phyloP scores from a whole-genome alignment of 1,284 basidiomycete genomes.

The Rhodotorula sp. region DNA sequence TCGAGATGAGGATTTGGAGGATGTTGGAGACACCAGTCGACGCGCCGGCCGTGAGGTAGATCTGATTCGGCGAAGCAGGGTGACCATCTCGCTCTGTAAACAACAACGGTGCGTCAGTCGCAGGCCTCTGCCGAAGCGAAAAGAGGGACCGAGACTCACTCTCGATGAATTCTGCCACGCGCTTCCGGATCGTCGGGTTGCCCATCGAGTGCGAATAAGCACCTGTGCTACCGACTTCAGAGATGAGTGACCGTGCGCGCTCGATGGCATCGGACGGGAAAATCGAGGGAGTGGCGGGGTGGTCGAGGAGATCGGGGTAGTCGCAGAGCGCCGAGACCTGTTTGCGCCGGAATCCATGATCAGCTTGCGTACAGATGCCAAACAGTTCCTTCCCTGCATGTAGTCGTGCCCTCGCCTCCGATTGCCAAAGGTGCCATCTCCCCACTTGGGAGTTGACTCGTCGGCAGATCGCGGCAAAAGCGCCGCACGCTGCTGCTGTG shows the following conservation, averaged over 20 bases:
- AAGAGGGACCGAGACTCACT: conserved; percentile 54
- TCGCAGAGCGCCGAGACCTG: conserved; percentile 88
- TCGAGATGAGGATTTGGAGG: conserved; percentile 73
- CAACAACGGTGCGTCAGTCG: neutral
- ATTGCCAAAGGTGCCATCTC: too few species aligned
- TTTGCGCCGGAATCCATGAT: conserved; percentile 1
- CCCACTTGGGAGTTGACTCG: too few species aligned
- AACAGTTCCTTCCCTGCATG: neutral
- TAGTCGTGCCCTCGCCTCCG: too few species aligned
- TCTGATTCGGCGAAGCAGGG: conserved; percentile 76
- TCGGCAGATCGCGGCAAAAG: too few species aligned
- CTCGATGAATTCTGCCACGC: conserved; percentile 86
- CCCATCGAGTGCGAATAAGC: conserved; percentile 97
- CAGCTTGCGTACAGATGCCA: neutral
- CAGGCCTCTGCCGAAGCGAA: neutral
- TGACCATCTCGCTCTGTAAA: conserved; percentile 78
- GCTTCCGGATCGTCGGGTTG: conserved; percentile 79
- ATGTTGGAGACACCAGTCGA: conserved; percentile 88
- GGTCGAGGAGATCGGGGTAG: conserved; percentile 79
- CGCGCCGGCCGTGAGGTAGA: conserved; percentile 93
- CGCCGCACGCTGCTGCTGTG: too few species aligned
- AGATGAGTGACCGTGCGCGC: conserved; percentile 73
- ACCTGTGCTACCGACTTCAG: conserved; percentile 90
- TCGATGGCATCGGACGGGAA: conserved; percentile 86
- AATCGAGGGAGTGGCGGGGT: conserved; percentile 63